Evolutionary conservation across 2,329 filamentous ascomycete species (phyloP).

Genomic region (Paraphoma chrysanthemicola): DNA sequence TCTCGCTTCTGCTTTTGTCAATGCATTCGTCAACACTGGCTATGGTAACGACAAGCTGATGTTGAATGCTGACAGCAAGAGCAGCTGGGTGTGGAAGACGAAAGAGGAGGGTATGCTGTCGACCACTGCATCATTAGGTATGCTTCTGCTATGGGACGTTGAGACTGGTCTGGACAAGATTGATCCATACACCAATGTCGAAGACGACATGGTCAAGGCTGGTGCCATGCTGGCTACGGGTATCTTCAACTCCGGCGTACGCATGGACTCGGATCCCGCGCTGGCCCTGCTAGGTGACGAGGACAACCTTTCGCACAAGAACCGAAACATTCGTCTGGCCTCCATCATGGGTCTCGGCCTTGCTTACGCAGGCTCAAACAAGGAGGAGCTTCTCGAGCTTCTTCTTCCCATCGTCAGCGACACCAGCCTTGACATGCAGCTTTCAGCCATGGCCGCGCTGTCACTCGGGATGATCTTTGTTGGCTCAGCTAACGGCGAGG

Average conservation of each 20-base stretch:
- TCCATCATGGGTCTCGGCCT: conserved; percentile 96
- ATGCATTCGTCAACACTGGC: conserved; percentile 94
- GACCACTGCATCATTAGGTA: conserved; percentile 90
- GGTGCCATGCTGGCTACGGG: conserved; percentile 92
- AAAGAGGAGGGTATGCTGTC: conserved; percentile 98
- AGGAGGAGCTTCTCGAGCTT: conserved; percentile 83
- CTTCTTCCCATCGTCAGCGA: conserved; percentile 89
- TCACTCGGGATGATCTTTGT: conserved; percentile 91
- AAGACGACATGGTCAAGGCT: conserved; percentile 85
- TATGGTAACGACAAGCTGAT: conserved; percentile 98
- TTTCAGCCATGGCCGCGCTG: conserved; percentile 94
- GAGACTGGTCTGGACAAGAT: conserved; percentile 92
- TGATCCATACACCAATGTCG: conserved; percentile 88
- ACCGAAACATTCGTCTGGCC: conserved; percentile 77
- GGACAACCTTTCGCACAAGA: conserved; percentile 80
- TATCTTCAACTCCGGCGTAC: conserved; percentile 93
- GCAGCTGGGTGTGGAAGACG: conserved; percentile 98
- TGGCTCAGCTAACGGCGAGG: conserved; percentile 87
- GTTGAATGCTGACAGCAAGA: conserved; percentile 82
- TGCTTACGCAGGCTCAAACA: conserved; percentile 92
- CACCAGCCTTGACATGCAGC: conserved; percentile 86
- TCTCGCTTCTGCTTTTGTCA: conserved; percentile 93
- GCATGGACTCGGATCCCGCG: conserved; percentile 87
- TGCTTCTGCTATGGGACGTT: conserved; percentile 91
- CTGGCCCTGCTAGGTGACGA: conserved; percentile 83